Base-by-base conservation (phyloP, 163 green algal genomes). In the Trebouxiophyceae sp. region DNA sequence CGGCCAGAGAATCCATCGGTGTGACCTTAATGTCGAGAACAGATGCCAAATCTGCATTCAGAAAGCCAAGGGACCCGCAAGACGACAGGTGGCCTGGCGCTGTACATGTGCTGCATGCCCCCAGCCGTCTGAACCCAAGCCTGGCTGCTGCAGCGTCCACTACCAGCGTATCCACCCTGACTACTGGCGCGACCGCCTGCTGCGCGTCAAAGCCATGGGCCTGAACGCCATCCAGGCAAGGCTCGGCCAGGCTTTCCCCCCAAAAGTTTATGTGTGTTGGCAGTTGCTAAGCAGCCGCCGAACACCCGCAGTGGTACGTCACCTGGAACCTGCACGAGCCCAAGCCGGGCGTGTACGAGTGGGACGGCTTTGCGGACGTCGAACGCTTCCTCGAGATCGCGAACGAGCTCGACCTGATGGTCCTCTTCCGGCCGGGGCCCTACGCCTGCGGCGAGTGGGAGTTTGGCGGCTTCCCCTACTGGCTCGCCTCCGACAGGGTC, bases 391-490 rank as follows among this genome's bases (percentile, higher is more conserved):
- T 90, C 46, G 23, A 33, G 0, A 32, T 84, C 23, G 74, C 64
- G 8, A 61, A 78, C 22, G 54, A 79, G 44, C n/a, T 63, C 62
- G 77, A 45, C 28, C 66, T 84, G 57, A 45, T 71, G 45, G 74
- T 81, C 61, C 62, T 80, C 60, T 62, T 90, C 58, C 65, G 83
- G 20, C 76, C 84, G 0, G 83, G 83, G 6, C 82, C 82, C 5
- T 89, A 90, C 68, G 82, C 86, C 39, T 90, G 83, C 47, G 83
- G 72, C 1, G 83, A 88, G 71, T 89, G 81, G 79, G 77, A 88
- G 46, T 82, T 87, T 74, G 81, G 83, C 1, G 82, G 81, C 24
- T 74, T 88, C 16, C 82, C 81, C 39, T 70, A 33, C 28, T 89
- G 82, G 81, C 71, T 88, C 27, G 72, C 54, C 2, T 71, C 71